Base-by-base conservation (phyloP, 441 rosid species). In the Gossypium davidsonii region DNA sequence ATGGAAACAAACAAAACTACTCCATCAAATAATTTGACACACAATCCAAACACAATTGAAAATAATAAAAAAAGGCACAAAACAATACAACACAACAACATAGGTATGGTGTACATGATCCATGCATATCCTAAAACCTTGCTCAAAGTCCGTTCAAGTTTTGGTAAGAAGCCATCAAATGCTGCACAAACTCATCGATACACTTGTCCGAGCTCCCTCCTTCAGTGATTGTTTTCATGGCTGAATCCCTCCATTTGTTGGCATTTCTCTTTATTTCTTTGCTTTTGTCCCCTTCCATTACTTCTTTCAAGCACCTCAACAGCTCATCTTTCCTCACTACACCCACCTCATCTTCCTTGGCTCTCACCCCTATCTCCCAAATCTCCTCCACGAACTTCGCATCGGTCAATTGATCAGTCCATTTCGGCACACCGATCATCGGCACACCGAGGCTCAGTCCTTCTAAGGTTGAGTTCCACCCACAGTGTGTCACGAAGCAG, bases 201-300 rank as follows among this genome's bases (percentile, higher is more conserved):
- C 75, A 72, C 31, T 49, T 72, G 72, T 88, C 93, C 0, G 97
- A 91, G 77, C 85, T 82, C 20, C 97, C 93, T 73, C 93, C 95
- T 72, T 84, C 85, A 49, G 81, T 79, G 9, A 85, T 63, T 0
- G 94, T 86, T 73, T 82, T 78, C 67, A 70, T 82, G 7, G 96
- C 91, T 72, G 73, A 25, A 66, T 82, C 76, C 80, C 60, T 88
- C 96, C 91, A 90, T 74, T 83, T 85, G 28, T 67, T 74, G 0
- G 83, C 80, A 49, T 84, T 89, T 73, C 78, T 77, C 76, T 74
- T 83, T 0, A 90, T 83, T 78, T 76, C 84, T 59, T 71, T 12
- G 75, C 92, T 79, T 72, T 67, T 76, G 26, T 85, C 83, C 56
- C 92, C 96, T 59, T 78, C 83, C 89, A 86, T 88, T 25, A 86